A percentile compares a stretch with the other conserved stretches of the same genome.
These are phyloP conservation scores for Boletus sp. DNA, from an alignment of 768 basidiomycete species.

Conservation along the genomic window DNA sequence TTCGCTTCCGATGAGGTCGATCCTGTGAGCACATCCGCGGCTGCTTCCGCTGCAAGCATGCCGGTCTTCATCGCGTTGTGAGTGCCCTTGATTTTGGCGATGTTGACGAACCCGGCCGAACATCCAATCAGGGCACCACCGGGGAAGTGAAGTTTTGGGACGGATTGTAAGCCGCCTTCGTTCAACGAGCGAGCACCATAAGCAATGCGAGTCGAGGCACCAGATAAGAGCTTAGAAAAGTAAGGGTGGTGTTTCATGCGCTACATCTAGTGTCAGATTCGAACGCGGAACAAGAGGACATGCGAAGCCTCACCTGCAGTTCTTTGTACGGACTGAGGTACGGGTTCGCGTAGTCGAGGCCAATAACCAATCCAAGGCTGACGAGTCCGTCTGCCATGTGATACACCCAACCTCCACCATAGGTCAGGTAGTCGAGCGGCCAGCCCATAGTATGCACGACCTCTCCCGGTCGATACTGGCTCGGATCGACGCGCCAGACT, in stretches of 20 bases:
- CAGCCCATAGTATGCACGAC: constrained; percentile 95
- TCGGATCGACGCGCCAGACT: constrained; percentile 84
- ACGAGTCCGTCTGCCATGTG: no score
- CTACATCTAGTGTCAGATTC: constrained; percentile 34
- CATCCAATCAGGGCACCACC: constrained; percentile 95
- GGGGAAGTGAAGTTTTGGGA: constrained; percentile 84
- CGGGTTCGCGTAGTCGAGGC: constrained; percentile 92
- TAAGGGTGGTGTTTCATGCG: constrained; percentile 97
- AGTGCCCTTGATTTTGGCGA: constrained; percentile 97
- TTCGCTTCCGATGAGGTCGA: constrained; percentile 8
- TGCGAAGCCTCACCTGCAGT: constrained; percentile 62
- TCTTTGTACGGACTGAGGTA: constrained; percentile 90
- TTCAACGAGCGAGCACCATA: constrained; percentile 89
- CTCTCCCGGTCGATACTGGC: constrained; percentile 58
- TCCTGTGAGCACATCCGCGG: constrained; percentile 55
- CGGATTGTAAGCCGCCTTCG: constrained; percentile 91
- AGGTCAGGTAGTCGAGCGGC: constrained; percentile 51
- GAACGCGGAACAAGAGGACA: background rate
- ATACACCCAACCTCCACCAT: no score
- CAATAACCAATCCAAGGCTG: constrained; percentile 82
- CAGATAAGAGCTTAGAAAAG: constrained; percentile 75
- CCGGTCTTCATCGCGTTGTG: constrained; percentile 99
- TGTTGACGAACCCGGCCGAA: constrained; percentile 93
- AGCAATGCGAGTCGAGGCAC: constrained; percentile 72
- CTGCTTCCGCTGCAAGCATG: constrained; percentile 92